A percentile compares a stretch with the other conserved stretches of the same genome.
Evolutionary conservation across 768 basidiomycete genomes (phyloP).

Genomic region (Hortiboletus flavorubellus): DNA sequence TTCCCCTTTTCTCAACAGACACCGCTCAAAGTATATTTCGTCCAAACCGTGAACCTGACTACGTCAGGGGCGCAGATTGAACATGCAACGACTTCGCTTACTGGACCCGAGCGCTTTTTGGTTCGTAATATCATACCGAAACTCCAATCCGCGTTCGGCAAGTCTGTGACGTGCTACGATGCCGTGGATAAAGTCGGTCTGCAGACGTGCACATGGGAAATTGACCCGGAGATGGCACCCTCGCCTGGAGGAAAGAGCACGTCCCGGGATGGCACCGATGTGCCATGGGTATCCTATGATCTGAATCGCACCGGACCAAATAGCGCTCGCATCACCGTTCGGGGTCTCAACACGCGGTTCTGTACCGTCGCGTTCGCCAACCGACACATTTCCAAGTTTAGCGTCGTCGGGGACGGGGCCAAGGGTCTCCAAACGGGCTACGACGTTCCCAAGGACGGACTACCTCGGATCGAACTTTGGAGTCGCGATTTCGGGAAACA

Average conservation of each 20-base stretch:
- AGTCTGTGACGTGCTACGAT: constrained; percentile 33
- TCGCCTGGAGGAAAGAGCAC: constrained; percentile 33
- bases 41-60: constrained; percentile 52
- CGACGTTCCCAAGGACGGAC: constrained; percentile 34
- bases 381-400: constrained; percentile 40
- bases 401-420: constrained; percentile 35
- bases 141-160: constrained; percentile 49
- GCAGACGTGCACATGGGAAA: constrained; percentile 48
- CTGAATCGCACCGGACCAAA: constrained; percentile 39
- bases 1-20: constrained; percentile 62
- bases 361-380: constrained; percentile 60
- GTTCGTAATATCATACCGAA: constrained; percentile 41
- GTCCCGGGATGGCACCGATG: neutral
- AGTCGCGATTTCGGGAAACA: constrained; percentile 54
- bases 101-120: constrained; percentile 44
- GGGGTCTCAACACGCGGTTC: constrained; percentile 58
- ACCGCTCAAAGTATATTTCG: constrained; percentile 72
- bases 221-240: constrained; percentile 33
- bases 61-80: constrained; percentile 22
- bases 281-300: constrained; percentile 44
- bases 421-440: constrained; percentile 42
- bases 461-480: constrained; percentile 51
- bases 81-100: constrained; percentile 43
- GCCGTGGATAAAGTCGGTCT: constrained; percentile 34
- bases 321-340: constrained; percentile 47